Evolutionary conservation across 2,329 filamentous ascomycete species (phyloP), one percentile per base, ranked within the genome.

Genomic region (Ilyonectria robusta): DNA sequence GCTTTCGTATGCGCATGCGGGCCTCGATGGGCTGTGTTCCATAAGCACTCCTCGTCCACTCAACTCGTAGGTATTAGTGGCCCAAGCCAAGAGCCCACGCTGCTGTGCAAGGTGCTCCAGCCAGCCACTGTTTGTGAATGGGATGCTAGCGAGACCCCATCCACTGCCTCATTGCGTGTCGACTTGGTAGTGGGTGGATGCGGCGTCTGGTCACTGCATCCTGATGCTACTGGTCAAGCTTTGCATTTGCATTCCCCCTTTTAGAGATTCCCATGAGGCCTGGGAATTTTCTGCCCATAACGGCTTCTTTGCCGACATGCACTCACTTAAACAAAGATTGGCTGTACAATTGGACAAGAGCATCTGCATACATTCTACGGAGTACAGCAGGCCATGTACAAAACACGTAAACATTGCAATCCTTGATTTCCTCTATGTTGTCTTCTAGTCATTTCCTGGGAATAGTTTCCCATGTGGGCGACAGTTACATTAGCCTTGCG

Each of bases 391-490:
- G 35, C 15, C 13, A 19, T 54, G 58, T 17, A 42, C 40, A 19
- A 15, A n/a, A 33, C 53, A 29, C 19, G 19, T 23, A 63, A 69
- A 63, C 53, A 70, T 60, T 47, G 57, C 47, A 55, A 55, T 61
- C 71, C 65, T 72, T 50, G 37, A 67, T 73, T 70, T 65, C 69
- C 64, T 74, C 70, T 75, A 72, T 62, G 31, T 66, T 64, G 57
- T 69, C 62, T 68, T 71, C 66, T 61, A 69, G 69, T 64, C 61
- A 42, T 59, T 62, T 72, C 42, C 61, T 47, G 35, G 58, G 33
- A 65, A 56, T 9, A 67, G 42, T 62, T 62, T 65, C 54, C 48
- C 57, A 37, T 59, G 67, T 59, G 62, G 50, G 37, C 61, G 64
- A 72, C 64, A 68, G 53, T 70, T 61, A 69, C 67, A 61, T 51